These are phyloP conservation scores for Podila epigama DNA, from an alignment of 192 early-diverging fungal species.

Conservation along the genomic window DNA sequence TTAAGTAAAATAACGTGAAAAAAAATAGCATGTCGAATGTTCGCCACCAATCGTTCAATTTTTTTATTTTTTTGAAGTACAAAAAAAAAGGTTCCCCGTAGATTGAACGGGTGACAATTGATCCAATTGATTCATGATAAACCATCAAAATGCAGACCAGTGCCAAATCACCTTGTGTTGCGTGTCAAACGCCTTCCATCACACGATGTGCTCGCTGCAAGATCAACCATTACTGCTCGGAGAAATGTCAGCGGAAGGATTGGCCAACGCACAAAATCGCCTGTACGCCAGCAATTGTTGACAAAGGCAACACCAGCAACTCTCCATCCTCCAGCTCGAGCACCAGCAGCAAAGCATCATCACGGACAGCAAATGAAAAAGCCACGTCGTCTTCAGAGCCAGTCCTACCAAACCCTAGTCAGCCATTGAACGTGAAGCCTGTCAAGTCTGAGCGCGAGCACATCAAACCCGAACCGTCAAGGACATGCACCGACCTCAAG, in stretches of 20 bases:
- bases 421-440: constrained; percentile 6
- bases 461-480: constrained; percentile 11
- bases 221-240: constrained; percentile 38
- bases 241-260: constrained; percentile 37
- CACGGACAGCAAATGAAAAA: background rate
- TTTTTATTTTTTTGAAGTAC: too few species aligned
- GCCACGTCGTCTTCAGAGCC: background rate
- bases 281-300: constrained; percentile 27
- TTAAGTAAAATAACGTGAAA: background rate
- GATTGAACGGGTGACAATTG: too few species aligned
- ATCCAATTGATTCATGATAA: too few species aligned
- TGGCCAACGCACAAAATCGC: constrained; percentile 43
- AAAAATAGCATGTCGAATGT: background rate
- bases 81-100: too few species aligned
- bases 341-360: background rate
- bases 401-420: constrained; percentile 1
- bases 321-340: background rate
- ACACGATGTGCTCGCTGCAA: constrained; percentile 46
- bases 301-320: too few species aligned
- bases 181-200: constrained; percentile 31
- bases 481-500: constrained; percentile 21
- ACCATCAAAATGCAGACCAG: background rate
- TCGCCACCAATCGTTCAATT: background rate
- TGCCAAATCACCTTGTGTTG: constrained; percentile 29
- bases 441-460: constrained; percentile 1